Percentiles rank a stretch among this genome's conserved stretches.
Conservation (phyloP, 2,329 filamentous ascomycete genomes). For the Calonectria henricotiae region DNA sequence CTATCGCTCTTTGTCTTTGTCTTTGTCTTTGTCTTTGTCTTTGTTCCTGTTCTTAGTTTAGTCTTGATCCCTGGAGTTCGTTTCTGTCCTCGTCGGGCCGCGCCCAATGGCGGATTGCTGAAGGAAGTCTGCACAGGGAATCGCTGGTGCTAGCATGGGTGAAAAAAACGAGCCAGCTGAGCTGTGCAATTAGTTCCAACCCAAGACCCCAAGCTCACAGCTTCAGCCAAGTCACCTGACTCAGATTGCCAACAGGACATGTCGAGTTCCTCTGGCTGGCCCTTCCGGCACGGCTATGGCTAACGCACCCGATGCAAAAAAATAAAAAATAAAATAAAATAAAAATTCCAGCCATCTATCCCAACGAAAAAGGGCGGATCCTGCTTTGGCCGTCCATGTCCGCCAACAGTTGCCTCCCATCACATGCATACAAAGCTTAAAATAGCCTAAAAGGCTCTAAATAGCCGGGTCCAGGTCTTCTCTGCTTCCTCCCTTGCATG, state of each 20-base stretch:
- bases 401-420: not conserved
- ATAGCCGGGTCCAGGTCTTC: conserved; percentile 2
- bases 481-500: conserved; percentile 6
- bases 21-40: conserved; percentile 3
- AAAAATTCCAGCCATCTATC: not conserved
- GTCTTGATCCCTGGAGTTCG: not conserved
- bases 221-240: conserved; percentile 3
- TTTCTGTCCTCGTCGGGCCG: not conserved
- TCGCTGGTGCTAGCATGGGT: not conserved
- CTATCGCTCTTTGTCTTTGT: not conserved
- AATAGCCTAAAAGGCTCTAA: conserved; percentile 1
- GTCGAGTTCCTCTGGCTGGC: not conserved
- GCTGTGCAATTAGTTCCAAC: not conserved
- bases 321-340: too few species aligned
- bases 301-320: not conserved
- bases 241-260: not conserved
- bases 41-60: not conserved
- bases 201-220: too few species aligned
- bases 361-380: not conserved
- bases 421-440: conserved; percentile 2
- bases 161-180: not conserved
- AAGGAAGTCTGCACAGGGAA: not conserved
- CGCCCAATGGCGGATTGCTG: not conserved
- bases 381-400: not conserved
- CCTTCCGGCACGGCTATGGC: not conserved